Evolutionary conservation across 202 grass and related monocot genomes (phyloP).

Genomic region (Cymbopogon flexuosus): DNA sequence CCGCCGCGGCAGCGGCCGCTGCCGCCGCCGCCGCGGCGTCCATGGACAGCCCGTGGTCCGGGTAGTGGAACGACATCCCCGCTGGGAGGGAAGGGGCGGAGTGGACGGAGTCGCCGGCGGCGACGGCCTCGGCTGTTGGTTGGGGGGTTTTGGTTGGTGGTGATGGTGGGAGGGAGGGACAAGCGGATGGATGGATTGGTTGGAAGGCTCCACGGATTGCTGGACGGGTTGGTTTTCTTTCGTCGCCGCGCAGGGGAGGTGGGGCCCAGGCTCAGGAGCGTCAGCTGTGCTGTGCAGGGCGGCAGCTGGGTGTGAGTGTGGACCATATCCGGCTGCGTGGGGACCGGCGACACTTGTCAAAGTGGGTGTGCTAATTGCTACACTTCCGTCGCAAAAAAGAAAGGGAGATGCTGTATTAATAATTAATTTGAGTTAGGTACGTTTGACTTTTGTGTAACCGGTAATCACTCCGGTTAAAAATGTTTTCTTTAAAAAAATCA

Average conservation of each 20-base stretch:
- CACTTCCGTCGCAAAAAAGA: not conserved
- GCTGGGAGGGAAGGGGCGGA: not conserved
- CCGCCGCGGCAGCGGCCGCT: not conserved
- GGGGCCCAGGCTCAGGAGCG: not conserved
- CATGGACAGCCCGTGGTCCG: constrained; percentile 35
- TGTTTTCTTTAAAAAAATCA: not conserved
- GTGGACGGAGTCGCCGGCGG: not conserved
- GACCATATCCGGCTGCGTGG: not conserved
- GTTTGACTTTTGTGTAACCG: not conserved
- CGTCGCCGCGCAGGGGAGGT: not conserved
- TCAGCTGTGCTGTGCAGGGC: not conserved
- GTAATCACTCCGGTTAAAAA: not conserved
- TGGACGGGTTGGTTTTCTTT: not conserved
- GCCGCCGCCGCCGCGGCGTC: constrained; percentile 14
- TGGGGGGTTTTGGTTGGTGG: constrained; percentile 36
- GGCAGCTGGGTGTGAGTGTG: constrained; percentile 2
- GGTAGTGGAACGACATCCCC: constrained; percentile 45
- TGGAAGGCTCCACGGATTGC: not conserved
- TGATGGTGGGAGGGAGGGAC: constrained; percentile 30
- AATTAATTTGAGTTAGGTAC: not conserved
- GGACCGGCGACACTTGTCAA: constrained; percentile 32
- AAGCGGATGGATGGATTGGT: constrained; percentile 16
- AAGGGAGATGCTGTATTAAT: not conserved
- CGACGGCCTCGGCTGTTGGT: constrained; percentile 26
- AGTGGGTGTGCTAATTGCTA: not conserved